Conservation (phyloP, 2,329 filamentous ascomycete genomes). For the Calonectria ilicicola region DNA sequence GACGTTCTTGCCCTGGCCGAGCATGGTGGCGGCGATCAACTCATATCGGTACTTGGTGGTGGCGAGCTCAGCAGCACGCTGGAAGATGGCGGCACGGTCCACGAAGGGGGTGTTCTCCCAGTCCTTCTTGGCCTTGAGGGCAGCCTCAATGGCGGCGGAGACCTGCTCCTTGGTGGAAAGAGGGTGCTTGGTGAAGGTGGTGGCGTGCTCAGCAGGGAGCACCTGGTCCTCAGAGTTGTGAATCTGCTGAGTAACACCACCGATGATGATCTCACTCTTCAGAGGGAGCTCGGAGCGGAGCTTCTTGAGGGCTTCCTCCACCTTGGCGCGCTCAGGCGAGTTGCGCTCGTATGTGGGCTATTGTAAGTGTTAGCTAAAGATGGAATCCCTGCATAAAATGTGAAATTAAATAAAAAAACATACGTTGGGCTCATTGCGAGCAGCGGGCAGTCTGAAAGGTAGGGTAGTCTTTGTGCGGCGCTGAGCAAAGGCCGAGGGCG, state of each 20-base stretch:
- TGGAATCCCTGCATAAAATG: not conserved
- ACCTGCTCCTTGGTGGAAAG: conserved; percentile 49
- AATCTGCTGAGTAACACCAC: conserved; percentile 43
- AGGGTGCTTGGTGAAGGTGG: conserved; percentile 50
- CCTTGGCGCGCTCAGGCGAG: conserved; percentile 45
- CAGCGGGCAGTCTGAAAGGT: conserved; percentile 47
- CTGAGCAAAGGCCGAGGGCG: conserved; percentile 31
- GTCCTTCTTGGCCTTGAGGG: conserved; percentile 82
- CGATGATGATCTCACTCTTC: conserved; percentile 47
- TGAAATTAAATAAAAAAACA: conserved; percentile 10
- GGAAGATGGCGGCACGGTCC: conserved; percentile 91
- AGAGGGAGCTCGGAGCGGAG: conserved; percentile 47
- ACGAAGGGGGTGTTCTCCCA: conserved; percentile 92
- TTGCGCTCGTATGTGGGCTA: conserved; percentile 46
- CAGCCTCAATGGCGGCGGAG: conserved; percentile 78
- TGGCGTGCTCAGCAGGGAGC: conserved; percentile 49
- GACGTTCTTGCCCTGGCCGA: conserved; percentile 97
- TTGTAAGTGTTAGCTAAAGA: not conserved
- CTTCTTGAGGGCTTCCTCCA: conserved; percentile 45
- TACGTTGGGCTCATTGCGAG: conserved; percentile 50
- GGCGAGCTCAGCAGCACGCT: conserved; percentile 93
- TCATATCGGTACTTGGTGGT: conserved; percentile 94
- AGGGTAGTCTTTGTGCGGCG: conserved; percentile 40
- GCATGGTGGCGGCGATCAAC: conserved; percentile 94
- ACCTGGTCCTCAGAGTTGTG: conserved; percentile 44